Evolutionary conservation across 139 green algal genomes (phyloP).

Genomic region (Choricystis sp.): DNA sequence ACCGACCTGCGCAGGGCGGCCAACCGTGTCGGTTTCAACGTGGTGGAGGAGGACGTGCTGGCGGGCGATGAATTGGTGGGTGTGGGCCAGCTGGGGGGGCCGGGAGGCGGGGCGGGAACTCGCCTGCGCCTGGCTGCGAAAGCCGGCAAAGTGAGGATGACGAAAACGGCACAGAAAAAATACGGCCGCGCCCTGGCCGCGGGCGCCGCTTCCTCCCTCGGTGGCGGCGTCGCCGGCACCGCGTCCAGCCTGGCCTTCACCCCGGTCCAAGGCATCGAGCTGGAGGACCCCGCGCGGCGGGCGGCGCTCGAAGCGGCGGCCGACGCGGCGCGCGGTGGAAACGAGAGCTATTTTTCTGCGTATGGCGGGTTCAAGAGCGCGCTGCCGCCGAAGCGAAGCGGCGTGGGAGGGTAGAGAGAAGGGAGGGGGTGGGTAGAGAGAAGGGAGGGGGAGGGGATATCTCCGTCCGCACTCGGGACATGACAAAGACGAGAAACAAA

Average conservation of each 20-base stretch:
- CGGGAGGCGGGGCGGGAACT: slow-evolving; percentile 45
- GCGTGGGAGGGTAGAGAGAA: too few relatives aligned
- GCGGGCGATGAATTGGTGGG: slow-evolving; percentile 76
- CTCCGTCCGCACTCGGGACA: too few relatives aligned
- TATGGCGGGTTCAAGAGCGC: slow-evolving; percentile 53
- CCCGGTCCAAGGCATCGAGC: slow-evolving; percentile 89
- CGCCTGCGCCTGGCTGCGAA: slow-evolving; percentile 49
- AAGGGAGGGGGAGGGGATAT: too few relatives aligned
- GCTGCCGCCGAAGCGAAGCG: too few relatives aligned
- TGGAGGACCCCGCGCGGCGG: slow-evolving; percentile 49
- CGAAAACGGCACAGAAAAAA: slow-evolving; percentile 57
- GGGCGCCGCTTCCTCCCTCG: slow-evolving; percentile 19
- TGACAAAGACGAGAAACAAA: too few relatives aligned
- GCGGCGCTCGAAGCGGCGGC: slow-evolving; percentile 11
- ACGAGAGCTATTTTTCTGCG: slow-evolving; percentile 66
- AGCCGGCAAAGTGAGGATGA: slow-evolving; percentile 66
- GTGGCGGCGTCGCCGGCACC: slow-evolving; percentile 46
- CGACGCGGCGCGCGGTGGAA: slow-evolving; percentile 1
- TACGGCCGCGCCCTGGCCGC: slow-evolving; percentile 11
- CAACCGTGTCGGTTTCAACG: slow-evolving; percentile 90
- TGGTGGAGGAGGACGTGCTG: slow-evolving; percentile 82
- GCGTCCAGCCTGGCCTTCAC: slow-evolving; percentile 87
- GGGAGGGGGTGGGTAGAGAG: too few relatives aligned
- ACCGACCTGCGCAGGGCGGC: slow-evolving; percentile 75
- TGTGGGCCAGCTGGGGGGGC: slow-evolving; percentile 76